These are phyloP conservation scores for Cladophialophora yegresii DNA, from an alignment of 2,329 filamentous ascomycete genomes.

Conservation along the genomic window DNA sequence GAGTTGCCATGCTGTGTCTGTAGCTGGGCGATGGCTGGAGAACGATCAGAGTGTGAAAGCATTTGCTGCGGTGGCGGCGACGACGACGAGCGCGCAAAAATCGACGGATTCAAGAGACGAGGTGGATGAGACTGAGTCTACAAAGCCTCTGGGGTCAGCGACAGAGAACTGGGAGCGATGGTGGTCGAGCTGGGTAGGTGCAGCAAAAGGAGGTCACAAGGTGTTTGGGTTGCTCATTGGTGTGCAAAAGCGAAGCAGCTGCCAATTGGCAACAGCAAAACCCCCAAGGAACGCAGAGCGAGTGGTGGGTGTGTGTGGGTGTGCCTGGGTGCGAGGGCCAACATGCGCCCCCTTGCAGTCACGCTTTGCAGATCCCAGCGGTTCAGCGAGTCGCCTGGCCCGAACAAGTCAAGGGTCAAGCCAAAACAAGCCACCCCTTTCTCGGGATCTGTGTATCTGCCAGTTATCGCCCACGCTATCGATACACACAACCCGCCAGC, in stretches of 20 bases:
- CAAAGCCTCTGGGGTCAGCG: constrained; percentile 25
- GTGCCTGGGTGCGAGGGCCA: background rate
- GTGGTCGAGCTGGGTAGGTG: constrained; percentile 1
- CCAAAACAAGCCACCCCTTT: constrained; percentile 2
- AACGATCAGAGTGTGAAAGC: constrained; percentile 20
- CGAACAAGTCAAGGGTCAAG: constrained; percentile 13
- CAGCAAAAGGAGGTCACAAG: constrained; percentile 34
- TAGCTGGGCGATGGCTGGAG: constrained; percentile 20
- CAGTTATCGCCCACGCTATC: constrained; percentile 28
- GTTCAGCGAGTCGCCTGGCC: constrained; percentile 16
- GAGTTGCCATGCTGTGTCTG: constrained; percentile 51
- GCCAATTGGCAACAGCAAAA: constrained; percentile 14
- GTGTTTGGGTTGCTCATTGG: constrained; percentile 22
- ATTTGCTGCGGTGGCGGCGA: constrained; percentile 30
- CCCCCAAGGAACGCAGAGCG: constrained; percentile 8
- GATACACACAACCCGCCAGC: constrained; percentile 26
- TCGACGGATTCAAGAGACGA: constrained; percentile 1
- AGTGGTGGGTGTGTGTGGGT: constrained; percentile 3
- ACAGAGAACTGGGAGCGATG: constrained; percentile 15
- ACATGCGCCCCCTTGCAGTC: background rate
- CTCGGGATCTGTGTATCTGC: constrained; percentile 15
- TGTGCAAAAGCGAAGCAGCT: constrained; percentile 11
- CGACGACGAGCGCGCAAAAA: constrained; percentile 1
- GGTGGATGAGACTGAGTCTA: constrained; percentile 19
- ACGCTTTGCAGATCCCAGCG: constrained; percentile 19